Conservation (phyloP, 164 flowering plant genomes). For the Umbilicus rupestris region DNA sequence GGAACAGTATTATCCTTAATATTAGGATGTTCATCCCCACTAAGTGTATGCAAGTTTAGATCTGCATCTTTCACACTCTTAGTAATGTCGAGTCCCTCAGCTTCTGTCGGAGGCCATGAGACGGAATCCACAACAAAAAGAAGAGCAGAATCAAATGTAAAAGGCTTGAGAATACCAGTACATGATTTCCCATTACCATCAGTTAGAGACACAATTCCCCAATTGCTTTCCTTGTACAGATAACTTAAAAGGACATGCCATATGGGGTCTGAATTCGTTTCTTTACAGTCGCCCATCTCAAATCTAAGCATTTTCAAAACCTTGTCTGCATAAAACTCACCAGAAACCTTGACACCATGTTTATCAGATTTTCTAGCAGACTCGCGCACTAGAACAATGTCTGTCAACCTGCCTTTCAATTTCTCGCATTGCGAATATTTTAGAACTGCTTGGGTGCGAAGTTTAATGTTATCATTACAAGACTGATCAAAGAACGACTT, state of each 20-base stretch:
- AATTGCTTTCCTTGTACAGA: constrained; percentile 39
- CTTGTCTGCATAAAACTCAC: constrained; percentile 41
- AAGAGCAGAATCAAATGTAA: constrained; percentile 52
- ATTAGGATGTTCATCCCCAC: background rate
- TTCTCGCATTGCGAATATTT: constrained; percentile 22
- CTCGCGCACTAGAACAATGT: constrained; percentile 38
- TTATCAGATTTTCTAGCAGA: constrained; percentile 16
- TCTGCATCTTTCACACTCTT: background rate
- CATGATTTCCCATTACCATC: constrained; percentile 27
- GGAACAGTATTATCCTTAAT: background rate
- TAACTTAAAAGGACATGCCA: constrained; percentile 74
- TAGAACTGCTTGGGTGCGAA: constrained; percentile 40
- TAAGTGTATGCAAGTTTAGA: background rate
- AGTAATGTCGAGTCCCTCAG: constrained; percentile 4
- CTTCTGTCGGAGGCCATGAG: background rate
- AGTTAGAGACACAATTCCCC: constrained; percentile 49
- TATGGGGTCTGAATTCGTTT: constrained; percentile 31
- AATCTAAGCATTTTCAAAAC: constrained; percentile 44
- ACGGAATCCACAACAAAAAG: constrained; percentile 33
- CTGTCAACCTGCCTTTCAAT: constrained; percentile 17
- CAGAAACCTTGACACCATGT: constrained; percentile 15
- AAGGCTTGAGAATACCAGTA: constrained; percentile 63
- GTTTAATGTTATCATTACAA: constrained; percentile 20
- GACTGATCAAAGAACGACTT: constrained; percentile 18
- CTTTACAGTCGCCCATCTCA: constrained; percentile 25